Base-by-base conservation (phyloP, 2,329 filamentous ascomycete genomes). In the Trichothecium sympodiale region DNA sequence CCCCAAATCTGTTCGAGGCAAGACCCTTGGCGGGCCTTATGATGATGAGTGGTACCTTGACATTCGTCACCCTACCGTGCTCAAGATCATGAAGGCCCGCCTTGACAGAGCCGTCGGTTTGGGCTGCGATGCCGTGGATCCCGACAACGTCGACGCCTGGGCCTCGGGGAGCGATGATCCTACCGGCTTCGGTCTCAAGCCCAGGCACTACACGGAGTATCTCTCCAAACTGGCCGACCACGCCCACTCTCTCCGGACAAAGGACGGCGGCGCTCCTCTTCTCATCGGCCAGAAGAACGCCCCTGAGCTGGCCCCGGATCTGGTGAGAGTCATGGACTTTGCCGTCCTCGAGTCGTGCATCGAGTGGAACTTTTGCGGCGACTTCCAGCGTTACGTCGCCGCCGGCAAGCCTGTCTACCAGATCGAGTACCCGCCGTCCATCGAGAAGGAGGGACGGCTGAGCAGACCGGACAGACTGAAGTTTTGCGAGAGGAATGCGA, bases 261-360 rank as follows among this genome's bases (percentile, higher is more conserved):
- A 46, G 32, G 34, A 38, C 4, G 46, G 46, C 16, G 38, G 46
- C 17, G 23, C 38, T 10, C 31, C 40, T 8, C 46, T 57, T 12
- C 47, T 56, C 17, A 40, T 57, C 17, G 52, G 54, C n/a, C 54
- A 57, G 33, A 57, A 57, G 45, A 57, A 57, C 34, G 52, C 52
- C 7, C 44, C 46, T 3, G 43, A 48, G 17, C 47, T 55, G 25
- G 47, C 52, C 15, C 17, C 40, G 2, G 34, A 43, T 17, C 46
- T 57, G 4, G 43, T 46, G 17, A 41, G 39, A 17, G 35, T 38
- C n/a, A 46, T 55, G 15, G 54, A 57, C 40, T 57, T 57, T 39
- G 53, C 53, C 20, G 44, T 61, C 40, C 43, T 62, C 45, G 43
- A 63, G 41, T 46, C 59, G 45, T 64, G 50, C 38, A 42, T 50